Percentiles rank a stretch among this genome's conserved stretches.
phyloP scores from a whole-genome alignment of 2,329 filamentous ascomycete species.

The Epichloe amarillans region DNA sequence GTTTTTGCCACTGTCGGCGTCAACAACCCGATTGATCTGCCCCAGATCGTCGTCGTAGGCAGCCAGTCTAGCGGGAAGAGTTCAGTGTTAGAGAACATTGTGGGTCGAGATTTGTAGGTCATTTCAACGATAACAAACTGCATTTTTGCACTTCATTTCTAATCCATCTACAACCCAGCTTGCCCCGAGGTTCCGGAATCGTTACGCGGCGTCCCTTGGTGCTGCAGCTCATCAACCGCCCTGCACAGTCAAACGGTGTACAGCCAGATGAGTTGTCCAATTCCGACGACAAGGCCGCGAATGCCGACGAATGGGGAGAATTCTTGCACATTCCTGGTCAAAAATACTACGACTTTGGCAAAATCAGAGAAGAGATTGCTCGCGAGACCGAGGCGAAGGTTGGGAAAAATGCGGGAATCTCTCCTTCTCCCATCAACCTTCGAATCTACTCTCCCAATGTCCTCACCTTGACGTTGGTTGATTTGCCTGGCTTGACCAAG shows the following conservation, averaged over 20 bases:
- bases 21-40: constrained; percentile 97
- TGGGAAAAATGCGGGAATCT: constrained; percentile 91
- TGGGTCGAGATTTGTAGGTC: constrained; percentile 93
- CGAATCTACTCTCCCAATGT: constrained; percentile 98
- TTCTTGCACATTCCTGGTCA: constrained; percentile 95
- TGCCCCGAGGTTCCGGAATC: constrained; percentile 94
- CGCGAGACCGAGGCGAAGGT: constrained; percentile 95
- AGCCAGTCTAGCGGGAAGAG: constrained; percentile 99
- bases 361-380: constrained; percentile 95
- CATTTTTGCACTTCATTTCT: neutral
- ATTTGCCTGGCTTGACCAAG: constrained; percentile 91
- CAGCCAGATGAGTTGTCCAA: constrained; percentile 50
- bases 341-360: constrained; percentile 96
- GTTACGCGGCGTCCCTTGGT: constrained; percentile 92
- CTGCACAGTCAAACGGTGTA: constrained; percentile 61
- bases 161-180: constrained; percentile 35
- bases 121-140: neutral
- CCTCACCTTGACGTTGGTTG: constrained; percentile 88
- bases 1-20: constrained; percentile 97
- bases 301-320: constrained; percentile 94
- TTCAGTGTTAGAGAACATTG: constrained; percentile 97
- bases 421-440: constrained; percentile 90
- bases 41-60: constrained; percentile 95
- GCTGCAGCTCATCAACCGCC: constrained; percentile 92
- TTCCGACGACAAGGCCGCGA: constrained; percentile 73